Evolutionary conservation across 768 basidiomycete genomes (phyloP), one percentile per base, ranked within the genome.

Genomic region (Lactarius quietus): DNA sequence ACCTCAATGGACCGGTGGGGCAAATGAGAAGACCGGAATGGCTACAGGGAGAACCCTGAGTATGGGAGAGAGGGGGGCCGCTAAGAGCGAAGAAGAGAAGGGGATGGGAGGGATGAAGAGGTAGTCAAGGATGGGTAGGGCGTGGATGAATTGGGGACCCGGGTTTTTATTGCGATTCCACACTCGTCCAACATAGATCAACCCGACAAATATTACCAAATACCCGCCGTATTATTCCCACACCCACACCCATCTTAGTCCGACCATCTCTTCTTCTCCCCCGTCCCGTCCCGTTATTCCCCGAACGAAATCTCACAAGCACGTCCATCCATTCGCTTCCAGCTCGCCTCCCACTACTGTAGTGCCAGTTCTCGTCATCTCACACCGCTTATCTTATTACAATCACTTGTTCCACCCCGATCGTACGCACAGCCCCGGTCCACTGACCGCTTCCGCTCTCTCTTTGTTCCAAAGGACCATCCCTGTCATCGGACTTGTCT

Each of bases 81-180:
- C 56, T 62, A 28, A 62, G 45, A 29, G 66, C 63, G 66, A 69
- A 64, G 63, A 57, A 68, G 69, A 71, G 72, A 62, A 71, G 57
- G 35, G 18, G 53, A 23, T 20, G 57, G 70, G 67, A 68, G 70
- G 71, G 72, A 70, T 62, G 68, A 67, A 70, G 72, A 68, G 61
- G 26, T 55, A 45, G 41, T n/a, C 28, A 45, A 45, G 58, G 63
- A 45, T 48, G 53, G 23, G 41, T 1, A 59, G 41, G 20, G 54
- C 54, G 15, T 28, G 38, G 28, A 61, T 23, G 54, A 51, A 61
- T 9, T 41, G 45, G 54, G 59, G 35, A 6, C 6, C n/a, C 6
- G 20, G 12, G 17, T 33, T 38, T 55, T 61, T 61, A 65, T 65
- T 60, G 18, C 17, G 14, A 39, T 56, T 55, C 35, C 1, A 17